Evolutionary conservation across 1,284 basidiomycete species (phyloP).

Genomic region (Singerocomus inundabilis): DNA sequence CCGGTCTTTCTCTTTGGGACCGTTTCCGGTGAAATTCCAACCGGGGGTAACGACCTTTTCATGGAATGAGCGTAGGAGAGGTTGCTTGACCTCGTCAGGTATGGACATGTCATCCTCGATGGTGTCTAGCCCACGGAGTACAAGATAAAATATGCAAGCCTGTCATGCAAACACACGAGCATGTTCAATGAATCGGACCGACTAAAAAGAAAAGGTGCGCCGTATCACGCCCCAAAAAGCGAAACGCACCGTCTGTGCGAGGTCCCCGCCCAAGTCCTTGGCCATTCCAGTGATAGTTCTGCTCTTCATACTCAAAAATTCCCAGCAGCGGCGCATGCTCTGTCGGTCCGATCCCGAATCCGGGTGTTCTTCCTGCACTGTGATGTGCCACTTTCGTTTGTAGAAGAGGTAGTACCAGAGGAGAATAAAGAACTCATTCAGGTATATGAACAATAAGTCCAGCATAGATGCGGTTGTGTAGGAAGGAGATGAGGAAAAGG

Average conservation of each 20-base stretch:
- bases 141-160: constrained; percentile 96
- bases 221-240: background rate
- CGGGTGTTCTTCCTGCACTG: constrained; percentile 63
- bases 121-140: constrained; percentile 91
- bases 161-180: constrained; percentile 31
- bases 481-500: too few species aligned
- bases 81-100: constrained; percentile 82
- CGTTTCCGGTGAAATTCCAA: constrained; percentile 85
- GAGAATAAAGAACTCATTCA: constrained; percentile 74
- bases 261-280: constrained; percentile 94
- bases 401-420: constrained; percentile 80
- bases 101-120: constrained; percentile 99
- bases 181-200: background rate
- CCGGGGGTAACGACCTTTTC: constrained; percentile 79
- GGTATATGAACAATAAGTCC: constrained; percentile 67
- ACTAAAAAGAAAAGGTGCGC: too few species aligned
- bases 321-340: constrained; percentile 90
- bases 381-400: constrained; percentile 78
- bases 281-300: constrained; percentile 93
- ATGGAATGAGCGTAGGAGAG: constrained; percentile 84
- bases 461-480: constrained; percentile 46
- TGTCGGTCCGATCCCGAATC: constrained; percentile 82
- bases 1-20: constrained; percentile 90
- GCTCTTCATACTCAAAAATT: constrained; percentile 86
- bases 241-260: constrained; percentile 81